Base-by-base conservation (phyloP, 2,329 filamentous ascomycete genomes). In the Botryotinia globosa region DNA sequence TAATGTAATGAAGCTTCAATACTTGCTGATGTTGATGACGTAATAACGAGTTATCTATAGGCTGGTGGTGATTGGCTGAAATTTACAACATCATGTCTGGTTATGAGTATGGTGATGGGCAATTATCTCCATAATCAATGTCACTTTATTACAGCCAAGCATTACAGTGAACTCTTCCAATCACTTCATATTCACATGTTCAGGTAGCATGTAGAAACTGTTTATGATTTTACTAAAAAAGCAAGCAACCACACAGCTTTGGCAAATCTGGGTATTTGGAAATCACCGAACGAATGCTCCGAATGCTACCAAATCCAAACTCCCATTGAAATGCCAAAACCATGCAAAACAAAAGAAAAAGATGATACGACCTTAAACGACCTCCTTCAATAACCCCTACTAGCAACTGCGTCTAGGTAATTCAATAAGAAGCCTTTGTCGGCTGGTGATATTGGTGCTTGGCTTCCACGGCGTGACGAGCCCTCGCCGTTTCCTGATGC, bases 341-440 rank as follows among this genome's bases (percentile, higher is more conserved):
- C 65, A 51, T 65, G 68, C 34, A 64, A 65, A 45, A 71, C 42
- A 42, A 42, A 42, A n/a, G 59, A 34, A 51, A 64, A 71, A 65
- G 37, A 34, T n/a, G 25, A 37, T 14, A 25, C 45, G 44, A 34
- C 32, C 34, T 22, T 51, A 32, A 66, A 51, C 4, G 56, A 18
- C 34, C 37, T 44, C 37, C 48, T 45, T 59, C 74, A 72, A 69
- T 69, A 69, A 9, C 71, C 71, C 29, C 71, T 62, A 39, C 76
- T 80, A 56, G 79, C 76, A 64, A 80, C 75, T 72, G 84, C 84
- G 75, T 93, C 88, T 77, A 97, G 83, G 79, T 94, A 96, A 16
- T 88, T 91, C 69, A 96, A 84, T 79, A 97, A 83, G 78, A 96
- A 96, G 25, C 86, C 90, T 79, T 92, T 91, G 77, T 96, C 90